Conservation (phyloP, 169 alveolate genomes). For the Eimeria praecox region DNA sequence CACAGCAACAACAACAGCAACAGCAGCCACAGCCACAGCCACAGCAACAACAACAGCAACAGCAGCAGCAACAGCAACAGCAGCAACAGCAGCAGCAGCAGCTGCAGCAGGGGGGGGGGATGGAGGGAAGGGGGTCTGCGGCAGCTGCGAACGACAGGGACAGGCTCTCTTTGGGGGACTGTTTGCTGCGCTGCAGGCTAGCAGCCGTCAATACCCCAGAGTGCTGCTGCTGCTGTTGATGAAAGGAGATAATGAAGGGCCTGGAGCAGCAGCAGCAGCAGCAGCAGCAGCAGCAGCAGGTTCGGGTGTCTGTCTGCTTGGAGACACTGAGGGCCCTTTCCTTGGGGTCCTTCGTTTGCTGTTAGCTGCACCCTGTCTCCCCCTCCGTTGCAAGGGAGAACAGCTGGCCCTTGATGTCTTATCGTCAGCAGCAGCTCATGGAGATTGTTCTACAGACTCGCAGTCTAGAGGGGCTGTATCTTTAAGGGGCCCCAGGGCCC, state of each 20-base stretch:
- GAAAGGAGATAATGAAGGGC: too few relatives aligned
- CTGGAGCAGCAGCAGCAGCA: neutral
- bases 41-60: too few relatives aligned
- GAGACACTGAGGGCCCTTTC: constrained; percentile 38
- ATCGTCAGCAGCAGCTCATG: neutral
- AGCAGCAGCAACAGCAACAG: neutral
- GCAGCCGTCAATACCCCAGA: constrained; percentile 31
- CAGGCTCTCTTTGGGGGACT: constrained; percentile 32
- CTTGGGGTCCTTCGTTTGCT: neutral
- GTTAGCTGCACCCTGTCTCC: neutral
- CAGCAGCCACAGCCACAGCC: too few relatives aligned
- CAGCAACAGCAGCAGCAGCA: neutral
- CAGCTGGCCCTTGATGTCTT: constrained; percentile 19
- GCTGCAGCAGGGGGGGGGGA: neutral
- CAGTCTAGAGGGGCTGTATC: neutral
- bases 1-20: too few relatives aligned
- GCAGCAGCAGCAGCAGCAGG: neutral
- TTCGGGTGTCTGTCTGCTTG: neutral
- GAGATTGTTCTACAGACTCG: neutral
- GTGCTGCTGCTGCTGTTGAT: constrained; percentile 42
- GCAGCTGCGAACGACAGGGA: constrained; percentile 52
- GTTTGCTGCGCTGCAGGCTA: constrained; percentile 56
- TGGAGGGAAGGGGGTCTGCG: constrained; percentile 5
- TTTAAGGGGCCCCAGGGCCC: neutral
- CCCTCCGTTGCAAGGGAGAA: neutral